These are phyloP conservation scores for Candida tibetensis DNA, from an alignment of 805 yeast species.

Conservation along the genomic window DNA sequence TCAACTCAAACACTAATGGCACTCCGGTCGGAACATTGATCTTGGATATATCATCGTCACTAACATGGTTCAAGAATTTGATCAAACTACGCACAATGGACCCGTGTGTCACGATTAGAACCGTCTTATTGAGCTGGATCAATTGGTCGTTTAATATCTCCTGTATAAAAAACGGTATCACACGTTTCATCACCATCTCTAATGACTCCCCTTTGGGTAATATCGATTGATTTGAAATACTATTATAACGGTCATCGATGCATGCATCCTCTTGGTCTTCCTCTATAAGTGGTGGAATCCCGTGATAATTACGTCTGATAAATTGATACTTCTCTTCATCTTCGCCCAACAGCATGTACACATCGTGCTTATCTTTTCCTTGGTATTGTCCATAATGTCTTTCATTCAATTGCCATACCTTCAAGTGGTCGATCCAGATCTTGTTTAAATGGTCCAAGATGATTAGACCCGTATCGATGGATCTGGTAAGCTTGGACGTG, in stretches of 20 bases:
- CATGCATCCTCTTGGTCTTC: conserved; percentile 23
- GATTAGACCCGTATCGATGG: conserved; percentile 41
- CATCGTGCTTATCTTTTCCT: conserved; percentile 37
- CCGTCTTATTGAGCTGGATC: conserved; percentile 24
- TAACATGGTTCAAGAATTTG: conserved; percentile 33
- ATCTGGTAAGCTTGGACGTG: conserved; percentile 39
- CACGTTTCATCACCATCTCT: conserved; percentile 37
- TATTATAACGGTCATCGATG: conserved; percentile 37
- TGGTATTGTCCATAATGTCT: conserved; percentile 44
- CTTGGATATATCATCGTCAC: conserved; percentile 36
- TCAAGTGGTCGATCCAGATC: conserved; percentile 36
- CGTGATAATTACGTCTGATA: conserved; percentile 36
- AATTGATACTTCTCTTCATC: conserved; percentile 33
- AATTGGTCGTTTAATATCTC: conserved; percentile 27
- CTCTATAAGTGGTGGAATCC: conserved; percentile 33
- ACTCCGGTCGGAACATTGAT: conserved; percentile 46
- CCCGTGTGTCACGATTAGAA: conserved; percentile 43
- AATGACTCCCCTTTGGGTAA: conserved; percentile 41
- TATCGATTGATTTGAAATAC: conserved; percentile 16
- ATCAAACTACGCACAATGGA: conserved; percentile 41
- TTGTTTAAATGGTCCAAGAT: conserved; percentile 31
- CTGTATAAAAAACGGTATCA: conserved; percentile 34
- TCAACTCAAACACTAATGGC: conserved; percentile 41
- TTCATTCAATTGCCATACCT: conserved; percentile 43
- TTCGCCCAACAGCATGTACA: conserved; percentile 33